Evolutionary conservation across 2,329 filamentous ascomycete species (phyloP).

Genomic region (Calonectria leucothoes): DNA sequence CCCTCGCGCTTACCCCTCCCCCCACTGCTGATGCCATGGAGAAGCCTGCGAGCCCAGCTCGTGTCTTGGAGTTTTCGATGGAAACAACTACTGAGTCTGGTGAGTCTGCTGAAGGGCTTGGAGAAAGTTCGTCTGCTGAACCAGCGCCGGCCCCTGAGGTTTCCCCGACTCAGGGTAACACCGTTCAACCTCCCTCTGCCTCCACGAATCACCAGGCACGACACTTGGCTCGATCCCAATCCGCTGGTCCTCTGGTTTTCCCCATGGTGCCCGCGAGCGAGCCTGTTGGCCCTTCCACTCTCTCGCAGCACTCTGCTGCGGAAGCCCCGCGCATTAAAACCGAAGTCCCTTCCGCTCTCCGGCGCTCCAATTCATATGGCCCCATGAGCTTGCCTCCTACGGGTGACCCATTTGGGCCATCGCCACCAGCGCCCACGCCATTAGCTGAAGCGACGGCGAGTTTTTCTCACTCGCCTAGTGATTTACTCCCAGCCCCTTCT

Average conservation of each 20-base stretch:
- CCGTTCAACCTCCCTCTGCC: constrained; percentile 1
- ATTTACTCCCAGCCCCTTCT: constrained; percentile 52
- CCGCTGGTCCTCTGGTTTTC: constrained; percentile 50
- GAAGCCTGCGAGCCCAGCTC: constrained; percentile 44
- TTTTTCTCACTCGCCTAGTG: constrained; percentile 56
- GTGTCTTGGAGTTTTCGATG: constrained; percentile 24
- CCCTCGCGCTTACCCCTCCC: constrained; percentile 50
- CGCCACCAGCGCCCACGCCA: constrained; percentile 35
- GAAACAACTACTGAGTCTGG: constrained; percentile 17
- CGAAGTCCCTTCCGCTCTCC: constrained; percentile 52
- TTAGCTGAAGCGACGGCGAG: constrained; percentile 46
- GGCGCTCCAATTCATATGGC: constrained; percentile 51
- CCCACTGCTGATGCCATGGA: constrained; percentile 53
- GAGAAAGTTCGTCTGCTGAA: constrained; percentile 34
- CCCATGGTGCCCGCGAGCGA: constrained; percentile 61
- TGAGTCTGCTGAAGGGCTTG: constrained; percentile 1
- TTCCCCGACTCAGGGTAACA: constrained; percentile 26
- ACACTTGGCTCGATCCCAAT: constrained; percentile 50
- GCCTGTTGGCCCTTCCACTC: constrained; percentile 56
- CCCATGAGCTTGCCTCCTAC: constrained; percentile 53
- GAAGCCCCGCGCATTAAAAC: constrained; percentile 32
- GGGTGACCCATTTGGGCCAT: constrained; percentile 57
- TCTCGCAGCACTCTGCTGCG: constrained; percentile 45
- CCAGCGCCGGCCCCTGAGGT: constrained; percentile 27
- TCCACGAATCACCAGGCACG: constrained; percentile 36